phyloP scores from a whole-genome alignment of 2,329 filamentous ascomycete genomes.

The Cyanodermella asteris region DNA sequence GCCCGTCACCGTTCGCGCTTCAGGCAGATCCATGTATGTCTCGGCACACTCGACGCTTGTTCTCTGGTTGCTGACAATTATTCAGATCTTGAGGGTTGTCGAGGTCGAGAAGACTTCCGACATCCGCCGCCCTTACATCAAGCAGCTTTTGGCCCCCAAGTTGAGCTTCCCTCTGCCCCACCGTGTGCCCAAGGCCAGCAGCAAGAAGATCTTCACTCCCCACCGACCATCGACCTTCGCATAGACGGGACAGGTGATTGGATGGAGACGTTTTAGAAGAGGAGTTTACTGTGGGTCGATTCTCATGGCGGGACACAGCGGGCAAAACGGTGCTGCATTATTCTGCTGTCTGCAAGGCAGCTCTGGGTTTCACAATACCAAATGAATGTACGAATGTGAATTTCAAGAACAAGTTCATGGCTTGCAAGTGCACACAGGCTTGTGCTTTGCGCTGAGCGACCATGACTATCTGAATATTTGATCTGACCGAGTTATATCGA shows the following conservation, averaged over 20 bases:
- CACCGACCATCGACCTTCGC: constrained; percentile 94
- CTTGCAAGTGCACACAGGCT: too few species aligned
- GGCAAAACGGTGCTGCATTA: too few species aligned
- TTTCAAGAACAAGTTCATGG: too few species aligned
- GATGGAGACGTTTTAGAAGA: background rate
- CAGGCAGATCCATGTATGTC: constrained; percentile 89
- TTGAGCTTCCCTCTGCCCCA: constrained; percentile 98
- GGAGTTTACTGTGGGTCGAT: too few species aligned
- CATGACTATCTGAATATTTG: too few species aligned
- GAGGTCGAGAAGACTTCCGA: constrained; percentile 89
- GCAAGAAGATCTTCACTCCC: constrained; percentile 81
- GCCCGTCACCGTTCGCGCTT: constrained; percentile 96
- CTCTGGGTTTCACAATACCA: too few species aligned
- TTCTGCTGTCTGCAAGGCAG: too few species aligned
- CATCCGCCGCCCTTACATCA: constrained; percentile 97
- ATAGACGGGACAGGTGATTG: constrained; percentile 34
- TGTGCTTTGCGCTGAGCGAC: too few species aligned
- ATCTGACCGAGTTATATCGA: too few species aligned
- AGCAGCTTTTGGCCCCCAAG: constrained; percentile 85
- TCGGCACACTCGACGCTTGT: too few species aligned
- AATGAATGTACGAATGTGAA: too few species aligned
- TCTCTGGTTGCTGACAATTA: constrained; percentile 8
- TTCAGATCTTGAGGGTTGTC: constrained; percentile 89
- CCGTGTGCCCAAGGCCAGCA: constrained; percentile 63
- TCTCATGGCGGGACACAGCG: too few species aligned